Conservation (phyloP, 331 rosid species). For the Acacia concinna region DNA sequence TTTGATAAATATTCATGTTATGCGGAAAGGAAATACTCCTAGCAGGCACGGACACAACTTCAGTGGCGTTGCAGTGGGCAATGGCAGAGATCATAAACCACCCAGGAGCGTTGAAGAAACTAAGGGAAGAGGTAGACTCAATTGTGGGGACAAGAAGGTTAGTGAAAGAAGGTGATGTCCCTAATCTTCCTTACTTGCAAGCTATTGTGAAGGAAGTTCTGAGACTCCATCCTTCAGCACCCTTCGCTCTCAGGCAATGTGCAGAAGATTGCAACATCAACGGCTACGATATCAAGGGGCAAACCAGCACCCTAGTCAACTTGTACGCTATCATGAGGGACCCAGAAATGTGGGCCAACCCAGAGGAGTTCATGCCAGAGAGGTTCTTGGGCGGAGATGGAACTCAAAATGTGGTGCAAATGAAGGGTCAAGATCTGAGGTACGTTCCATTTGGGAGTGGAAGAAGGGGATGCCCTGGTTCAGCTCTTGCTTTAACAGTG, state of each 20-base stretch:
- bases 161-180: slow-evolving; percentile 58
- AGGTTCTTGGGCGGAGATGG: slow-evolving; percentile 41
- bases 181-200: slow-evolving; percentile 56
- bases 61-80: slow-evolving; percentile 59
- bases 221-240: slow-evolving; percentile 73
- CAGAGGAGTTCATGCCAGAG: slow-evolving; percentile 60
- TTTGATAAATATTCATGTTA: not conserved
- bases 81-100: slow-evolving; percentile 66
- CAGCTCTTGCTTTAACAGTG: slow-evolving; percentile 50
- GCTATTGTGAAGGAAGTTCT: slow-evolving; percentile 56
- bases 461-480: slow-evolving; percentile 63
- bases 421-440: slow-evolving; percentile 45
- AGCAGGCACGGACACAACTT: slow-evolving; percentile 69
- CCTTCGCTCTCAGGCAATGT: slow-evolving; percentile 57
- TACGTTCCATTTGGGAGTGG: slow-evolving; percentile 73
- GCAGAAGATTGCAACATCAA: slow-evolving; percentile 45
- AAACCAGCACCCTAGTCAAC: slow-evolving; percentile 52
- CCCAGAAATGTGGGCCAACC: slow-evolving; percentile 50
- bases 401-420: slow-evolving; percentile 17
- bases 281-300: slow-evolving; percentile 47
- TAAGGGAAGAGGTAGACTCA: slow-evolving; percentile 52
- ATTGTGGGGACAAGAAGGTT: slow-evolving; percentile 43
- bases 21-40: slow-evolving; percentile 57
- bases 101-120: slow-evolving; percentile 32
- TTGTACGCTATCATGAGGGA: slow-evolving; percentile 73